Conservation (phyloP, 2,329 filamentous ascomycete species). For the Didymellaceae sp. region DNA sequence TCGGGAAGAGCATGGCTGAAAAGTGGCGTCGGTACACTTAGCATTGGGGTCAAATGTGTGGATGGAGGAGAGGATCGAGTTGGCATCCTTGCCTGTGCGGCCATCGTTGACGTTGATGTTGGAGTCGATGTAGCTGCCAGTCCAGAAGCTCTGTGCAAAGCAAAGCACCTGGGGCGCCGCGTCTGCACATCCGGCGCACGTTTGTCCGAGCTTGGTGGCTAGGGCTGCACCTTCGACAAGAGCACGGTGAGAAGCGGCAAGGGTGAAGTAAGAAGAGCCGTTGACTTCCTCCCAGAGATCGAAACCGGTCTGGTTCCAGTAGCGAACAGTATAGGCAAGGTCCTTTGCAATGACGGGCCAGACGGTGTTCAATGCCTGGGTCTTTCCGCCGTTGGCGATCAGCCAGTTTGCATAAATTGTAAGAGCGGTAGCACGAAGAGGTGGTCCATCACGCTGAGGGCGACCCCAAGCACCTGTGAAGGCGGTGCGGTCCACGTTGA, state of each 20-base stretch:
- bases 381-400: constrained; percentile 64
- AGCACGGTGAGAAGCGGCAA: constrained; percentile 71
- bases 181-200: constrained; percentile 65
- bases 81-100: constrained; percentile 73
- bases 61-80: constrained; percentile 65
- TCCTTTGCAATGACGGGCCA: constrained; percentile 82
- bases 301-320: constrained; percentile 67
- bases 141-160: constrained; percentile 79
- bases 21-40: constrained; percentile 72
- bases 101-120: constrained; percentile 68
- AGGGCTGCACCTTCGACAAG: constrained; percentile 69
- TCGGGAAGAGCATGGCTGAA: constrained; percentile 73
- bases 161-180: constrained; percentile 75
- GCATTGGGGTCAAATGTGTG: constrained; percentile 71
- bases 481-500: constrained; percentile 66
- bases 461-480: constrained; percentile 77
- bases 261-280: constrained; percentile 81
- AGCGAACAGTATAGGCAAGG: constrained; percentile 74
- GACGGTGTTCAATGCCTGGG: constrained; percentile 54
- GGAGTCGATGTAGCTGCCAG: constrained; percentile 67
- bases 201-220: constrained; percentile 67
- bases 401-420: constrained; percentile 77
- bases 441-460: constrained; percentile 80
- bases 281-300: constrained; percentile 86
- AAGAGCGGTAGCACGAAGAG: constrained; percentile 75